Percentiles rank a stretch among this genome's conserved stretches.
phyloP scores from a whole-genome alignment of 1,284 basidiomycete species.

The Gymnopus androsaceus region DNA sequence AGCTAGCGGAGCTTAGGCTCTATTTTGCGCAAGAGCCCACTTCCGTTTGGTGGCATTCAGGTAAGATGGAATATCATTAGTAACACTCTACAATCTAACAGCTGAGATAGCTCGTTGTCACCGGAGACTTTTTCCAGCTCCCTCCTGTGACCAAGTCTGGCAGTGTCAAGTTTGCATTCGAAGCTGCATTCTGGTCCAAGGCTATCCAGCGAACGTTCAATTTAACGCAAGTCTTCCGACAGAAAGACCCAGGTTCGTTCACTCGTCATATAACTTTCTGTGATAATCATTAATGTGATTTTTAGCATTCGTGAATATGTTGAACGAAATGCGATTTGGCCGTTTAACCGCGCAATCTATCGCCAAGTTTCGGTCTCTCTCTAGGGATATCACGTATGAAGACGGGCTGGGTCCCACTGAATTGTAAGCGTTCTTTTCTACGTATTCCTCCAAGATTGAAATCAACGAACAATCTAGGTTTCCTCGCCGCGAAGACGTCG shows the following conservation, averaged over 20 bases:
- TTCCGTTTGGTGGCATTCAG: conserved; percentile 96
- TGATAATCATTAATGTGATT: not conserved
- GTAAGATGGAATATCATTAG: conserved; percentile 37
- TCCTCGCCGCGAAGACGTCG: conserved; percentile 90
- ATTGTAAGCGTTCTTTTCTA: conserved; percentile 47
- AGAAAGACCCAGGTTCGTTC: conserved; percentile 62
- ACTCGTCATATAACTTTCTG: conserved; percentile 1
- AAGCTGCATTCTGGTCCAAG: conserved; percentile 82
- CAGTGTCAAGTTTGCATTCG: conserved; percentile 78
- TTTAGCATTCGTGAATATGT: conserved; percentile 82
- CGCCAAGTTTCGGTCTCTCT: conserved; percentile 59
- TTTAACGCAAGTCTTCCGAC: conserved; percentile 87
- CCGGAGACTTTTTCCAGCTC: conserved; percentile 96
- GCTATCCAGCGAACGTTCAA: conserved; percentile 82
- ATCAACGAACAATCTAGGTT: conserved; percentile 50
- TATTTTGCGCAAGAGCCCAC: conserved; percentile 58
- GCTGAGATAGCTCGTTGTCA: conserved; percentile 68
- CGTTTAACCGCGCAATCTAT: conserved; percentile 50
- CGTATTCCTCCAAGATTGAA: conserved; percentile 5
- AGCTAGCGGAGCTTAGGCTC: conserved; percentile 69
- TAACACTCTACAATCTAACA: conserved; percentile 10
- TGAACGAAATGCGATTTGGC: conserved; percentile 91
- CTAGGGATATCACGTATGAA: conserved; percentile 59
- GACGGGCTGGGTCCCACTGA: conserved; percentile 85
- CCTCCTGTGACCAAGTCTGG: conserved; percentile 75